These are phyloP conservation scores for Scheffersomyces stambukii DNA, from an alignment of 1,139 yeast species.

Conservation along the genomic window DNA sequence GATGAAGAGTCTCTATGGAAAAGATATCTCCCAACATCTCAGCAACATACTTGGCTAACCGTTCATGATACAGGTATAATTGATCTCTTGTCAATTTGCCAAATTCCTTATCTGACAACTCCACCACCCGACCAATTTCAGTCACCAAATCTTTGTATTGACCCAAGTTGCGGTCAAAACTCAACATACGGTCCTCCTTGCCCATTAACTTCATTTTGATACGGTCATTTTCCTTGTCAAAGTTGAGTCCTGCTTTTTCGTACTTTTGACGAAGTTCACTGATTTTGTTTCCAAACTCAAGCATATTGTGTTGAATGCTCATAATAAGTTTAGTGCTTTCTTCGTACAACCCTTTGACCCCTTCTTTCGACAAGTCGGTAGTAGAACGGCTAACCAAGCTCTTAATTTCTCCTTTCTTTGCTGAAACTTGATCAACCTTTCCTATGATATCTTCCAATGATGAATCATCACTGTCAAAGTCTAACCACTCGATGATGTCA, in stretches of 20 bases:
- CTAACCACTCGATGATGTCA: constrained; percentile 73
- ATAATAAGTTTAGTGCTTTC: constrained; percentile 37
- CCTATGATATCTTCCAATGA: constrained; percentile 34
- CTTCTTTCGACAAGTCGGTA: constrained; percentile 30
- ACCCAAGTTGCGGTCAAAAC: constrained; percentile 30
- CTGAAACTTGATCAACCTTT: constrained; percentile 19
- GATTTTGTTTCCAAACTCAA: constrained; percentile 43
- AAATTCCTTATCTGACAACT: constrained; percentile 22
- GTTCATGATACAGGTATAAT: constrained; percentile 31
- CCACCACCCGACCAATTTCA: constrained; percentile 24
- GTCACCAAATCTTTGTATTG: constrained; percentile 33
- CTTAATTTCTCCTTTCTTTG: constrained; percentile 19
- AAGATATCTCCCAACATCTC: constrained; percentile 30
- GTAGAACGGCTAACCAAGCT: constrained; percentile 20
- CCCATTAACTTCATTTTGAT: constrained; percentile 27
- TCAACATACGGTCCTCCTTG: constrained; percentile 32
- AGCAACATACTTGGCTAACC: constrained; percentile 28
- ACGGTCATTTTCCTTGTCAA: constrained; percentile 46
- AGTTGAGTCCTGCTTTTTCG: constrained; percentile 41
- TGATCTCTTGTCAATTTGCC: constrained; percentile 26
- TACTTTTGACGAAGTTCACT: constrained; percentile 36
- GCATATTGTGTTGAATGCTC: constrained; percentile 41
- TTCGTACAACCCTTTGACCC: constrained; percentile 36
- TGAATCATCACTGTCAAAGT: constrained; percentile 63
- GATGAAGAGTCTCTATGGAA: constrained; percentile 35